Percentiles rank a stretch among this genome's conserved stretches.
Conservation (phyloP, 768 basidiomycete species). For the Gyrodon lividus region DNA sequence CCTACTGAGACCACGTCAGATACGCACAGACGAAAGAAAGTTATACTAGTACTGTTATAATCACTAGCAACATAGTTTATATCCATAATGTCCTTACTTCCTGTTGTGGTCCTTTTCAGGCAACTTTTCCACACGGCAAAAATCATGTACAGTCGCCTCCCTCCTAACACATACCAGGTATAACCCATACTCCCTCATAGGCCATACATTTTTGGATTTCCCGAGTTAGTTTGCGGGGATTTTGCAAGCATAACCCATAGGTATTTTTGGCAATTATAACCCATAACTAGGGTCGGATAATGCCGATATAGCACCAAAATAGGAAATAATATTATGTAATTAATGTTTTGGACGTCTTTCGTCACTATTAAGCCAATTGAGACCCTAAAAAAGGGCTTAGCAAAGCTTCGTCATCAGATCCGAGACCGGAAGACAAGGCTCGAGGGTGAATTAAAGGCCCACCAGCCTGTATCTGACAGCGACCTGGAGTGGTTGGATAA, state of each 20-base stretch:
- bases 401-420: constrained; percentile 9
- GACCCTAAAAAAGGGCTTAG: too few relatives aligned
- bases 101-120: too few relatives aligned
- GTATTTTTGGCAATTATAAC: constrained; percentile 3
- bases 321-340: constrained; percentile 2
- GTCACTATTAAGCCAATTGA: constrained; percentile 10
- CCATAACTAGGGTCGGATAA: constrained; percentile 1
- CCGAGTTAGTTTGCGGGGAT: too few relatives aligned
- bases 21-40: neutral
- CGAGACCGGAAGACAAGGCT: constrained; percentile 9
- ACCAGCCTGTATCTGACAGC: constrained; percentile 8
- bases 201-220: constrained; percentile 12
- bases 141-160: constrained; percentile 4
- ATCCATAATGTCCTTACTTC: too few relatives aligned
- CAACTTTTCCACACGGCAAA: too few relatives aligned
- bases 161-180: neutral
- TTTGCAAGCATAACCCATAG: constrained; percentile 8
- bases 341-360: neutral
- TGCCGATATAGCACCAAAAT: neutral
- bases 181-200: constrained; percentile 4
- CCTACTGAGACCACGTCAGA: neutral
- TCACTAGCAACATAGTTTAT: too few relatives aligned
- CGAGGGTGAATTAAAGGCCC: constrained; percentile 1
- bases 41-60: too few relatives aligned
- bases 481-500: constrained; percentile 24